Evolutionary conservation across 805 yeast genomes (phyloP).

Genomic region (Saccharomycopsis lassenensis): DNA sequence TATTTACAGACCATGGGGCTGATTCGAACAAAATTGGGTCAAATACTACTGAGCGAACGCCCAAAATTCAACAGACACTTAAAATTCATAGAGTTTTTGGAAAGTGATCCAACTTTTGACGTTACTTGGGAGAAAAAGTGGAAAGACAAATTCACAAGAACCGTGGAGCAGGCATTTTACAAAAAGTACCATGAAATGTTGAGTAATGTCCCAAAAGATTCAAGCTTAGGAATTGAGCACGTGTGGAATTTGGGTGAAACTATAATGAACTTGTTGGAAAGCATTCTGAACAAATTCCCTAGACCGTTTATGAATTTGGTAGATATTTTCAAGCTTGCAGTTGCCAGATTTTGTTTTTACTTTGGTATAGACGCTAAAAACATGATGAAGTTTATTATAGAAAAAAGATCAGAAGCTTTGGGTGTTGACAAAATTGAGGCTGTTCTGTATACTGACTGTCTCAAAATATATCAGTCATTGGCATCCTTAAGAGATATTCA

Average conservation of each 20-base stretch:
- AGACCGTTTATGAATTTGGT: conserved; percentile 50
- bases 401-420: no score
- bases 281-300: conserved; percentile 48
- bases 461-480: conserved; percentile 43
- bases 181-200: conserved; percentile 32
- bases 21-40: conserved; percentile 32
- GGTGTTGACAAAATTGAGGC: conserved; percentile 24
- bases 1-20: conserved; percentile 37
- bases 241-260: conserved; percentile 45
- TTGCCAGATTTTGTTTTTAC: conserved; percentile 37
- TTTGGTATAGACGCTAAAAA: conserved; percentile 43
- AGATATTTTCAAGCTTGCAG: conserved; percentile 39
- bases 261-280: conserved; percentile 38
- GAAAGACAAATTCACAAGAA: conserved; percentile 27
- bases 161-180: conserved; percentile 32
- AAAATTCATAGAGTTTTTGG: conserved; percentile 37
- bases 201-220: conserved; percentile 47
- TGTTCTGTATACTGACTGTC: conserved; percentile 43
- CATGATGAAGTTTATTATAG: no score
- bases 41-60: conserved; percentile 32
- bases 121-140: conserved; percentile 29
- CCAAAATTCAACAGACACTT: conserved; percentile 52
- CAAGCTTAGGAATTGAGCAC: conserved; percentile 41
- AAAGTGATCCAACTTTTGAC: conserved; percentile 34
- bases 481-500: conserved; percentile 42